phyloP scores from a whole-genome alignment of 306 rosid species.

The Canavalia gladiata region DNA sequence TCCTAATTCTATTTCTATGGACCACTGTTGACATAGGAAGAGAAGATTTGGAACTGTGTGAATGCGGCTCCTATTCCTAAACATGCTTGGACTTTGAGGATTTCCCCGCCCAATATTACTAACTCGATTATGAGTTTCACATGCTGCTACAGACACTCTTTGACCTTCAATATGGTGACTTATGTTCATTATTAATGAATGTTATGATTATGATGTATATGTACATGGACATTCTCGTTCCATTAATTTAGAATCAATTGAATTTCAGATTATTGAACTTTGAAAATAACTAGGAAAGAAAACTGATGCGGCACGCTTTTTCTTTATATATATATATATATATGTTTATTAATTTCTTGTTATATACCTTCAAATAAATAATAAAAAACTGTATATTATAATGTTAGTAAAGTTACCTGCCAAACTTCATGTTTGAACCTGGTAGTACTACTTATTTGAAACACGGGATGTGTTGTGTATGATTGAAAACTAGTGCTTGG shows the following conservation, averaged over 20 bases:
- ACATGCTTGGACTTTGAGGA: constrained; percentile 3
- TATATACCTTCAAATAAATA: too few species aligned
- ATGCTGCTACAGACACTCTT: neutral
- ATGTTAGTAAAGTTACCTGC: neutral
- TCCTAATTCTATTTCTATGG: constrained; percentile 5
- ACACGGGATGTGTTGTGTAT: neutral
- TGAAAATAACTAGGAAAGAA: neutral
- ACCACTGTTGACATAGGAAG: constrained; percentile 14
- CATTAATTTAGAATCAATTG: constrained; percentile 1
- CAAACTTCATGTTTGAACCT: constrained; percentile 29
- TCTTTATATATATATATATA: too few species aligned
- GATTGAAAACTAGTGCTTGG: neutral
- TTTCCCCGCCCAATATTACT: neutral
- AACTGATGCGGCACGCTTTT: neutral
- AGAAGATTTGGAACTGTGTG: neutral
- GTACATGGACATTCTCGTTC: neutral
- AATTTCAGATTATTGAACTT: neutral
- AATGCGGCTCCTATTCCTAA: neutral
- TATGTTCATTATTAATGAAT: neutral
- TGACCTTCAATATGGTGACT: neutral
- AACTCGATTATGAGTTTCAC: constrained; percentile 6
- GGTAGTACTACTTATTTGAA: neutral
- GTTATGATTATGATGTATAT: neutral
- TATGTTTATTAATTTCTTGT: too few species aligned
- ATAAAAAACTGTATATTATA: neutral